Base-by-base conservation (phyloP, 768 basidiomycete genomes). In the Mrakia frigida region DNA sequence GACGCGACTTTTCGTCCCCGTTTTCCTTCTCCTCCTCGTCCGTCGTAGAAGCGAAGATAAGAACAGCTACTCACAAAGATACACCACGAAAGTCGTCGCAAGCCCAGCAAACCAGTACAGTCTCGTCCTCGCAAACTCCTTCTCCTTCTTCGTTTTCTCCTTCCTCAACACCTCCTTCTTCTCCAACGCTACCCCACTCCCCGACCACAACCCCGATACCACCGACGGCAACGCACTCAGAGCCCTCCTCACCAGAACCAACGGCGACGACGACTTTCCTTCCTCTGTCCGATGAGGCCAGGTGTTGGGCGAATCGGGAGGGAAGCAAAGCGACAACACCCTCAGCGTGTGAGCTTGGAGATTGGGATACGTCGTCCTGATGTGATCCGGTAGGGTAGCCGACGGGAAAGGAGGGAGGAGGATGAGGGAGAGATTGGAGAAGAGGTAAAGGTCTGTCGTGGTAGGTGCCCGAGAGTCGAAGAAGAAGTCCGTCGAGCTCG, bases 321-420 rank as follows among this genome's bases (percentile, higher is more conserved):
- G 76, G 76, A 77, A 77, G 39, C 72, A 77, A 6, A 73, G 52
- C 50, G 52, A 53, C 35, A 77, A 56, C 5, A 77, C 52, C 11
- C 76, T 25, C 14, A 77, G 71, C 28, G 76, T 77, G 72, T 77
- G 76, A 28, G 63, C 76, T 25, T 68, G 72, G 18, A 77, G 71
- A n/a, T 50, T 52, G 11, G 76, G 76, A 59, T 77, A 77, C 10
- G 72, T 69, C 72, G 63, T 35, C 33, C 76, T 72, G 67, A 77
- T 77, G 14, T 73, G 72, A 65, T 68, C 56, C 28, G 76, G 71
- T 7, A 77, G 52, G 4, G 67, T 63, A 0, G 50, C 18, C 21
- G 50, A 52, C 0, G 76, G 71, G 65, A 73, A 74, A 6, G 71
- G 72, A 31, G 76, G 76, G 14, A 77, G 76, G 41, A 77, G 72